Percentiles rank a stretch among this genome's conserved stretches.
Conservation (phyloP, 169 alveolate genomes). For the Plasmodium vinckei region DNA sequence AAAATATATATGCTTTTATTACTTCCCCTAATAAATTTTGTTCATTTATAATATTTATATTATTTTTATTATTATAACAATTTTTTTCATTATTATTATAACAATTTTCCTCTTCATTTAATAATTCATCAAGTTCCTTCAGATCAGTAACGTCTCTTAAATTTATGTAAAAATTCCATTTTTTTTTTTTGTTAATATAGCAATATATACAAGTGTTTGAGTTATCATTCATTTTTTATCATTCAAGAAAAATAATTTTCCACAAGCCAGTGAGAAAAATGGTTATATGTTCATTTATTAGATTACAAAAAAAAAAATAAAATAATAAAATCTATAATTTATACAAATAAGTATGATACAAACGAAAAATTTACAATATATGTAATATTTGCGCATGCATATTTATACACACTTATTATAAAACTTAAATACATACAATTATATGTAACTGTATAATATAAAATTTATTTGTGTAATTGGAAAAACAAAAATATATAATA, state of each 20-base stretch:
- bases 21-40: constrained; percentile 25
- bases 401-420: too few species aligned
- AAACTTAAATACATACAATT: too few species aligned
- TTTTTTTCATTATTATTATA: constrained; percentile 2
- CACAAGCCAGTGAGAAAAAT: too few species aligned
- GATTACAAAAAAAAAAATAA: too few species aligned
- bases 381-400: too few species aligned
- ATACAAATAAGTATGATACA: too few species aligned
- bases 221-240: constrained; percentile 14
- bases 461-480: too few species aligned
- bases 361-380: too few species aligned
- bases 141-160: constrained; percentile 26
- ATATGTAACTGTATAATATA: too few species aligned
- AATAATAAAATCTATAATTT: too few species aligned
- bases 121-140: constrained; percentile 16
- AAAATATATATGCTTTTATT: constrained; percentile 31
- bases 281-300: too few species aligned
- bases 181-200: constrained; percentile 1
- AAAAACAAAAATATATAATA: too few species aligned
- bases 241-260: not conserved
- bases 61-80: not conserved
- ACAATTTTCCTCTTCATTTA: constrained; percentile 17
- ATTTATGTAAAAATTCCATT: constrained; percentile 25
- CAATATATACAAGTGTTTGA: constrained; percentile 6
- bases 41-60: not conserved